phyloP scores from a whole-genome alignment of 768 basidiomycete genomes.

The Tylopilus balloui region DNA sequence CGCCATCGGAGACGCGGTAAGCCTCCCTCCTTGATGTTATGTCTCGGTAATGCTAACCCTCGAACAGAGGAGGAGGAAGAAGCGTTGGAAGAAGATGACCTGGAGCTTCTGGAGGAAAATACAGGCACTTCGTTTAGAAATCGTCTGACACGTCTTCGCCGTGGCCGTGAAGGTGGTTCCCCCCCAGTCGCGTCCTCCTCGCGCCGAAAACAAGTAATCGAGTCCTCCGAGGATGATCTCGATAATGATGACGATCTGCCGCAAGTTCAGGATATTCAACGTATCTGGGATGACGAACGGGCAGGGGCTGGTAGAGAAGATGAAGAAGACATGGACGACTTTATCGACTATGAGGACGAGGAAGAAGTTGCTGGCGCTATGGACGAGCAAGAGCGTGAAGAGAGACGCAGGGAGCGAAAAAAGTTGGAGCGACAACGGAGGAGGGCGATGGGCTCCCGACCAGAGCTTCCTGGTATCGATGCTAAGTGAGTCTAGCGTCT shows the following conservation, averaged over 20 bases:
- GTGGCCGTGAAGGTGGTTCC: constrained; percentile 69
- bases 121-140: constrained; percentile 77
- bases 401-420: constrained; percentile 61
- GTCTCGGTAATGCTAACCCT: constrained; percentile 10
- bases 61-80: constrained; percentile 51
- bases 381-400: constrained; percentile 74
- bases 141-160: constrained; percentile 69
- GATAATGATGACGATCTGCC: constrained; percentile 49
- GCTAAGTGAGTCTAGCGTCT: constrained; percentile 56
- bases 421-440: constrained; percentile 62
- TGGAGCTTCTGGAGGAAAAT: constrained; percentile 82
- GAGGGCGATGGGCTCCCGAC: constrained; percentile 58
- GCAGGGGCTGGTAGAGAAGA: constrained; percentile 43
- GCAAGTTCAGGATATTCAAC: constrained; percentile 57
- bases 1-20: constrained; percentile 53
- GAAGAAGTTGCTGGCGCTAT: constrained; percentile 77
- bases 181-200: constrained; percentile 60
- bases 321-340: constrained; percentile 66
- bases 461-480: constrained; percentile 75
- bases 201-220: constrained; percentile 53
- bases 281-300: constrained; percentile 76
- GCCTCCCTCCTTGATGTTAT: constrained; percentile 16
- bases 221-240: constrained; percentile 77
- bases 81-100: constrained; percentile 78
- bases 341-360: constrained; percentile 75